Evolutionary conservation across 1,284 basidiomycete species (phyloP).

Genomic region (Apiotrichum domesticum): DNA sequence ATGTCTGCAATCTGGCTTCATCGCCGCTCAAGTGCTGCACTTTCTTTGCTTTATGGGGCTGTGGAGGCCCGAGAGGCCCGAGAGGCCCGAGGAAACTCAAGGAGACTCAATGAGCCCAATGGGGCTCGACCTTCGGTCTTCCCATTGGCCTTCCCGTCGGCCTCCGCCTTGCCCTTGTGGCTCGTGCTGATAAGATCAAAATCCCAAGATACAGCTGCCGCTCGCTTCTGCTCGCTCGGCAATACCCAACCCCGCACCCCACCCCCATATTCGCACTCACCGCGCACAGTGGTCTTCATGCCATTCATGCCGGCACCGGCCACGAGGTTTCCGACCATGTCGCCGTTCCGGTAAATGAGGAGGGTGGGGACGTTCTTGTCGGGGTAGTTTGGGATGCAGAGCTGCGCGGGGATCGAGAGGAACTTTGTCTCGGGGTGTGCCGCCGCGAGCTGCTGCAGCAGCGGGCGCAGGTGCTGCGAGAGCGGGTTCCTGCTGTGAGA

Average conservation of each 20-base stretch:
- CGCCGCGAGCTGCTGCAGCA: conserved; percentile 67
- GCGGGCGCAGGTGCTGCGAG: conserved; percentile 67
- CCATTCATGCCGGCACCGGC: conserved; percentile 56
- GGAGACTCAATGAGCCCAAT: too few species aligned
- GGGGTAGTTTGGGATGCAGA: conserved; percentile 93
- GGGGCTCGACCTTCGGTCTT: too few species aligned
- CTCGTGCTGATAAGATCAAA: background rate
- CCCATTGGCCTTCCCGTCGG: too few species aligned
- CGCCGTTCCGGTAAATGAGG: conserved; percentile 85
- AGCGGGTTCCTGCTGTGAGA: conserved; percentile 59
- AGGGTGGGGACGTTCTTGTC: conserved; percentile 87
- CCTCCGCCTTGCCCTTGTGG: too few species aligned
- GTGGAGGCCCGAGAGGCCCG: too few species aligned
- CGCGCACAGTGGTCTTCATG: conserved; percentile 74
- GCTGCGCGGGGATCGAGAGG: conserved; percentile 87
- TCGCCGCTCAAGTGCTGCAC: too few species aligned
- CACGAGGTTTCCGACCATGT: conserved; percentile 77
- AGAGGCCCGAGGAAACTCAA: too few species aligned
- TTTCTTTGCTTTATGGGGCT: too few species aligned
- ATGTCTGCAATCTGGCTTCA: too few species aligned
- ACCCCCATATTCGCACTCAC: conserved; percentile 58
- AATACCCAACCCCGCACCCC: conserved; percentile 32
- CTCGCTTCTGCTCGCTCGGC: too few species aligned
- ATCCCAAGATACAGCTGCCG: too few species aligned
- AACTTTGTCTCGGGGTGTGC: conserved; percentile 90